Evolutionary conservation across 2,329 filamentous ascomycete species (phyloP), one percentile per base, ranked within the genome.

Genomic region (Reticulascus tulasneorum): DNA sequence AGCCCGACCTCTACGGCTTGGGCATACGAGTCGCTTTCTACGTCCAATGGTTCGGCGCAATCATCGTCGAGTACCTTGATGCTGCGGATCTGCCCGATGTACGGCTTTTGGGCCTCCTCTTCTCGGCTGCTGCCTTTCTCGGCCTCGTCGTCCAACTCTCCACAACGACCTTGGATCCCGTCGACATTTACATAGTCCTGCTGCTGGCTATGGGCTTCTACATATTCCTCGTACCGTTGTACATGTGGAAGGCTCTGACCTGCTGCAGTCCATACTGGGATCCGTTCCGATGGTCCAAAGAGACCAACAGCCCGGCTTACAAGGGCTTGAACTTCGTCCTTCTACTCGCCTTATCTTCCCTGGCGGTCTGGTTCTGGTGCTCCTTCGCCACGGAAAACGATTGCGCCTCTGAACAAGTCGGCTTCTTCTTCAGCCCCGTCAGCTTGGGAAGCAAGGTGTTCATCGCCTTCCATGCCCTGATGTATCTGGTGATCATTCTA

Each of bases 1-100:
- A 50, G 15, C 48, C 57, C 23, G 54, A 53, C 17, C 46, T 61
- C 30, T 63, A 63, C 28, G 59, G 60, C 7, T 35, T 63, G 13
- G 59, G 58, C 26, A 56, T 63, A 33, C 54, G 59, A 5, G 47
- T 50, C 16, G 51, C 52, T 9, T 58, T 62, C 35, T 63, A 63
- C 37, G 33, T 55, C 16, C 58, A 62, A 40, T 64, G 61, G 61
- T 50, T 61, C 24, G 54, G 52, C 8, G 48, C 52, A 17, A 42
- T 59, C 11, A n/a, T 56, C 2, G 46, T 59, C 10, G 51, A 59
- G 33, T 56, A 52, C 32, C 36, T 58, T 19, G 54, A 56, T 23
- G 51, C 53, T 23, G 31, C 49, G 5, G 42, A 52, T 16, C 44
- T 58, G 2, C 24, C 48, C 7, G 51, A 53, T 29, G 41, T 62